Base-by-base conservation (phyloP, 73 alveolate genomes). In the Paramecium tetraurelia region DNA sequence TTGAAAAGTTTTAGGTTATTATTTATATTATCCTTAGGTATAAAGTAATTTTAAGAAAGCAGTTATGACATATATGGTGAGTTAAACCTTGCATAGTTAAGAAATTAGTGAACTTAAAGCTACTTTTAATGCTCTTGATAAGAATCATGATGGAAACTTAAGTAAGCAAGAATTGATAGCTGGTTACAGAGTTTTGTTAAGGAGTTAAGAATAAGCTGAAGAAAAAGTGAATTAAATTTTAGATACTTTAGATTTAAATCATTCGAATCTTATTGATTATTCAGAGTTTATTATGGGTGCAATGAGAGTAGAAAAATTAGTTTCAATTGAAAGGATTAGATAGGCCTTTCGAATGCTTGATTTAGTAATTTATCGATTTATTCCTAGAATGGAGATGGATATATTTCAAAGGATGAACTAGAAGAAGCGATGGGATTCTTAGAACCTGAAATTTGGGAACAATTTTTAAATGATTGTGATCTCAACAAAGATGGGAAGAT, bases 141-240 rank as follows among this genome's bases (percentile, higher is more conserved):
- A 92, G 76, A 92, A 93, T 92, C 63, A 94, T 27, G 96, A 93
- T 92, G 96, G 96, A 8, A 58, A 58, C 14, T 58, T 93, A 31
- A 92, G 94, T 92, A 93, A 89, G 31, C 76, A 92, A 77, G 96
- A 93, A 50, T 69, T 93, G 6, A 71, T 90, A 38, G 77, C 69
- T 22, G 96, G 95, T 1, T 92, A 72, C n/a, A 41, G 77, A 7
- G 38, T 35, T 5, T 41, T 89, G 7, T 71, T 89, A 38, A 85
- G 46, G 4, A 63, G 46, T 18, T 48, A 85, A 35, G 89, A 75
- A 27, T 36, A 63, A 36, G 85, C 92, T 11, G 93, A 80, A 20
- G 16, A 57, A 33, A 68, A 93, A 38, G 95, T 92, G 9, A 86
- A 75, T 57, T 71, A 41, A 58, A 89, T 93, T 43, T 40, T 93